These are phyloP conservation scores for Microglena sp. DNA, from an alignment of 139 green algal species.

Conservation along the genomic window DNA sequence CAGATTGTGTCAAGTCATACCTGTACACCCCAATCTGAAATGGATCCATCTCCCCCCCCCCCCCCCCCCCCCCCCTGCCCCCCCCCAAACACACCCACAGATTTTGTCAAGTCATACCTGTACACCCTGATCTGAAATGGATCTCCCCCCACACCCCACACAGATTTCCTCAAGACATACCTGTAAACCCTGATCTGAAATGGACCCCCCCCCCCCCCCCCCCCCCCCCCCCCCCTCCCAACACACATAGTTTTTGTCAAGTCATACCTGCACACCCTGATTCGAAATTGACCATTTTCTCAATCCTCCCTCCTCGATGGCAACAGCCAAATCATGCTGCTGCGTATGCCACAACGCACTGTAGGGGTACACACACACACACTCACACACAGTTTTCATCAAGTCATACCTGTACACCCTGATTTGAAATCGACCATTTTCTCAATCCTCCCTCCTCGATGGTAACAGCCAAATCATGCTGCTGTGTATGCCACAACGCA, in stretches of 20 bases:
- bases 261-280: slow-evolving; percentile 19
- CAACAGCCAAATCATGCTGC: slow-evolving; percentile 23
- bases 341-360: slow-evolving; percentile 35
- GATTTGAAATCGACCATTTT: not conserved
- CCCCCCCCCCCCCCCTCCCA: not conserved
- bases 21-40: slow-evolving; percentile 12
- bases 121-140: not conserved
- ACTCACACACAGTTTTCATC: not conserved
- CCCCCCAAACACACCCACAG: not conserved
- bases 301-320: slow-evolving; percentile 35
- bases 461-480: not conserved
- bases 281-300: slow-evolving; percentile 27
- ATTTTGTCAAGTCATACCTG: slow-evolving; percentile 16
- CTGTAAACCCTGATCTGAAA: slow-evolving; percentile 4
- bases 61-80: too few relatives aligned
- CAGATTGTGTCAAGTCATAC: not conserved
- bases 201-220: not conserved
- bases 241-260: not conserved
- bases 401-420: slow-evolving; percentile 20
- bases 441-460: not conserved
- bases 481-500: not conserved
- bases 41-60: not conserved
- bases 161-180: slow-evolving; percentile 3
- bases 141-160: not conserved
- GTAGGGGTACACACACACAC: not conserved